phyloP scores from a whole-genome alignment of 139 green algal species.

The Coccomyxa sp. region DNA sequence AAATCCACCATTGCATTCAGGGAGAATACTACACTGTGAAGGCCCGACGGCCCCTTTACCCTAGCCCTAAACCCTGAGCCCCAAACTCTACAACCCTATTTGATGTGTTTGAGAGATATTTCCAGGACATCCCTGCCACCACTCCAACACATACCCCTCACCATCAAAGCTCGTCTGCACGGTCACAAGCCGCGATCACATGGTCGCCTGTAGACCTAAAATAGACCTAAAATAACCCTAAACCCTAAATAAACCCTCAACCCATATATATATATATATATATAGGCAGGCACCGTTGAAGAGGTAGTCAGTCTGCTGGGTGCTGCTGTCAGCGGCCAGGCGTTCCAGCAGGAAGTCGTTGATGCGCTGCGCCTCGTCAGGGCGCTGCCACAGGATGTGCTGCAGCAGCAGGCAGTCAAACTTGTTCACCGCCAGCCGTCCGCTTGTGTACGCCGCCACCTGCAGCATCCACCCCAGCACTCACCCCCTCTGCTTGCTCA shows the following conservation, averaged over 20 bases:
- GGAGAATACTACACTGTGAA: too few relatives aligned
- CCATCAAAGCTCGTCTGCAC: too few relatives aligned
- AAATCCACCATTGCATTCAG: too few relatives aligned
- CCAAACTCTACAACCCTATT: too few relatives aligned
- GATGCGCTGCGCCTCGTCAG: conserved; percentile 69
- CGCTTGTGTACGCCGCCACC: conserved; percentile 79
- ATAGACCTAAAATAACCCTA: background rate
- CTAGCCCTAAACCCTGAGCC: too few relatives aligned
- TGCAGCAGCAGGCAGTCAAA: conserved; percentile 86
- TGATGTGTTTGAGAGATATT: too few relatives aligned
- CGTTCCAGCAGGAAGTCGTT: conserved; percentile 73
- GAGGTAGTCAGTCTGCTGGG: conserved; percentile 13
- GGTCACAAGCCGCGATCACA: too few relatives aligned
- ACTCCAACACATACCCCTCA: too few relatives aligned
- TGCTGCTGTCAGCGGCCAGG: conserved; percentile 46
- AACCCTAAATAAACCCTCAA: background rate
- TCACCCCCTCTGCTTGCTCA: background rate
- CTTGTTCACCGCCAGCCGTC: conserved; percentile 53
- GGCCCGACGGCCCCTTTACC: too few relatives aligned
- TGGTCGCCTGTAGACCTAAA: background rate
- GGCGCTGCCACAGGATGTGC: conserved; percentile 81
- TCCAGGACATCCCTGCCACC: too few relatives aligned
- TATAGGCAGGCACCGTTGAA: conserved; percentile 5
- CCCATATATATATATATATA: too few relatives aligned
- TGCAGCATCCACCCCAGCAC: conserved; percentile 16